Evolutionary conservation across 1,139 yeast species (phyloP).

Genomic region (Insectozyma bohioensis): DNA sequence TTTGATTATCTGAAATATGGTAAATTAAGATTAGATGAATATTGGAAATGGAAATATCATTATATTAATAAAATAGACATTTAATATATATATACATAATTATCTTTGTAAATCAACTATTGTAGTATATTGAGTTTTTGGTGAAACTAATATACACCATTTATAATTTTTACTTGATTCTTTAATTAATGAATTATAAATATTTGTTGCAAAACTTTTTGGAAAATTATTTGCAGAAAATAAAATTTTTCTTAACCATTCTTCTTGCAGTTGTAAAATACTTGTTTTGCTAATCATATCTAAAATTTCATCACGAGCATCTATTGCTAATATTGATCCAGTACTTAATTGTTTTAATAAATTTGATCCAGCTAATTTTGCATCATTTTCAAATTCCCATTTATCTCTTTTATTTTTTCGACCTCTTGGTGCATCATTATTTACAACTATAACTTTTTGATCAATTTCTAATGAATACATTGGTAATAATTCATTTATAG

Average conservation of each 20-base stretch:
- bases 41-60: constrained; percentile 62
- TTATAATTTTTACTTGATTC: constrained; percentile 70
- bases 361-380: constrained; percentile 58
- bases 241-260: constrained; percentile 85
- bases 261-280: constrained; percentile 67
- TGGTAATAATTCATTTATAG: constrained; percentile 20
- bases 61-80: constrained; percentile 3
- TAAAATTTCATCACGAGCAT: constrained; percentile 77
- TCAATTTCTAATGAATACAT: constrained; percentile 40
- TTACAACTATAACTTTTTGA: constrained; percentile 62
- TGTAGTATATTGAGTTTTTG: constrained; percentile 69
- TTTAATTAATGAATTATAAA: constrained; percentile 67
- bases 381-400: constrained; percentile 78
- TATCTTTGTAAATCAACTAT: constrained; percentile 65
- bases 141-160: constrained; percentile 73
- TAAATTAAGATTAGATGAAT: constrained; percentile 59
- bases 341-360: constrained; percentile 54
- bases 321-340: constrained; percentile 75
- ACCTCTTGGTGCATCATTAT: constrained; percentile 72
- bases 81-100: constrained; percentile 5
- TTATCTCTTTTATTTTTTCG: constrained; percentile 74
- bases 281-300: constrained; percentile 81
- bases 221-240: constrained; percentile 59
- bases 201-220: constrained; percentile 71
- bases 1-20: constrained; percentile 70